phyloP scores from a whole-genome alignment of 768 basidiomycete genomes.

The Cytidiella melzeri region DNA sequence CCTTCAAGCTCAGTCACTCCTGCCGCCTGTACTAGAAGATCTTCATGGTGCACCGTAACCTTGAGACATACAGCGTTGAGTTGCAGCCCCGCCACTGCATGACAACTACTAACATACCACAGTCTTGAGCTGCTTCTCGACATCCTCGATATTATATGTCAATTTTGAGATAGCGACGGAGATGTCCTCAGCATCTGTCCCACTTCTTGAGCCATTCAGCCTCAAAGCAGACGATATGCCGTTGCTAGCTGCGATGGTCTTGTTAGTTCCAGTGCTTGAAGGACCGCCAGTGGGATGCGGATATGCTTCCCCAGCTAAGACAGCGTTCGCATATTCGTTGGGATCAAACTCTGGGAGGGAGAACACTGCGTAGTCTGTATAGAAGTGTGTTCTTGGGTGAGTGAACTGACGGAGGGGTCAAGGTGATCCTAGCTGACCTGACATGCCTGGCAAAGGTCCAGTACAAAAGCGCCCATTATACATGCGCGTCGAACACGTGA shows the following conservation, averaged over 20 bases:
- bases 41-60: conserved; percentile 81
- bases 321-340: conserved; percentile 86
- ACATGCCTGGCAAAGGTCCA: too few species aligned
- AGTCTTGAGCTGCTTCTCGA: conserved; percentile 82
- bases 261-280: conserved; percentile 25
- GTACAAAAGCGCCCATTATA: too few species aligned
- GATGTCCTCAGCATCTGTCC: conserved; percentile 65
- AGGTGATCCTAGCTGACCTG: too few species aligned
- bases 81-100: not conserved
- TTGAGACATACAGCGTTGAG: conserved; percentile 22
- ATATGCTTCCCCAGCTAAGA: conserved; percentile 80
- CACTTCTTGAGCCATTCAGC: not conserved
- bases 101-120: conserved; percentile 45
- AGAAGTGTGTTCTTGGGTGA: not conserved
- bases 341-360: conserved; percentile 72
- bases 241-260: conserved; percentile 14
- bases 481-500: too few species aligned
- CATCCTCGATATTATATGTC: conserved; percentile 84
- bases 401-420: too few species aligned
- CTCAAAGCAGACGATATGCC: conserved; percentile 39
- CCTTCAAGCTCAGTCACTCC: conserved; percentile 65
- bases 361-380: conserved; percentile 70
- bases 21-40: conserved; percentile 77
- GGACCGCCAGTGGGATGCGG: conserved; percentile 39
- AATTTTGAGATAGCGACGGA: conserved; percentile 86